phyloP scores from a whole-genome alignment of 352 stramenopile species.

The Phytophthora vignae region DNA sequence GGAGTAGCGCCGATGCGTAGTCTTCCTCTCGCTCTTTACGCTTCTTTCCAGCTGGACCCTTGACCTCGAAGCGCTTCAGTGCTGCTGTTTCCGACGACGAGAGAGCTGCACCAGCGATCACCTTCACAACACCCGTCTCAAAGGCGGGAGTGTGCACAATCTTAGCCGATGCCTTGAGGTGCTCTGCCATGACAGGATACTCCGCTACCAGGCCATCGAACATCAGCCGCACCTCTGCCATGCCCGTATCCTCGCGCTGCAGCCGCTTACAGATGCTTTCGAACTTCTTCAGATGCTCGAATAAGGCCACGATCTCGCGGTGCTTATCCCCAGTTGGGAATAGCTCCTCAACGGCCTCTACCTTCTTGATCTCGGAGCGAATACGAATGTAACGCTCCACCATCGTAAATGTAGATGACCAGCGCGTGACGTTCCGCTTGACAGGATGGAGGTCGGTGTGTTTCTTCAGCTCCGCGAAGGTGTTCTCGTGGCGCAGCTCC shows the following conservation, averaged over 20 bases:
- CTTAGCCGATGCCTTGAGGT: neutral
- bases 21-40: neutral
- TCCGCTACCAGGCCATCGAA: neutral
- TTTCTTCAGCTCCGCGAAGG: neutral
- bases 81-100: neutral
- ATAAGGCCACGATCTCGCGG: neutral
- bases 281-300: constrained; percentile 2
- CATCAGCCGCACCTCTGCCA: neutral
- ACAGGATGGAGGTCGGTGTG: neutral
- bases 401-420: neutral
- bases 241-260: neutral
- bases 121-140: neutral
- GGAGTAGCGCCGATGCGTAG: neutral
- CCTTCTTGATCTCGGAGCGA: neutral
- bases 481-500: neutral
- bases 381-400: neutral
- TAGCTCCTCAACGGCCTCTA: neutral
- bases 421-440: neutral
- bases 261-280: neutral
- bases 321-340: neutral
- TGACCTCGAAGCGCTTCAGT: neutral
- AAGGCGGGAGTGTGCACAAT: neutral
- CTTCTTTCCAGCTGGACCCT: neutral
- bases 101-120: neutral
- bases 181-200: neutral